phyloP scores from a whole-genome alignment of 345 rosid genomes.

The Gossypium arboreum region DNA sequence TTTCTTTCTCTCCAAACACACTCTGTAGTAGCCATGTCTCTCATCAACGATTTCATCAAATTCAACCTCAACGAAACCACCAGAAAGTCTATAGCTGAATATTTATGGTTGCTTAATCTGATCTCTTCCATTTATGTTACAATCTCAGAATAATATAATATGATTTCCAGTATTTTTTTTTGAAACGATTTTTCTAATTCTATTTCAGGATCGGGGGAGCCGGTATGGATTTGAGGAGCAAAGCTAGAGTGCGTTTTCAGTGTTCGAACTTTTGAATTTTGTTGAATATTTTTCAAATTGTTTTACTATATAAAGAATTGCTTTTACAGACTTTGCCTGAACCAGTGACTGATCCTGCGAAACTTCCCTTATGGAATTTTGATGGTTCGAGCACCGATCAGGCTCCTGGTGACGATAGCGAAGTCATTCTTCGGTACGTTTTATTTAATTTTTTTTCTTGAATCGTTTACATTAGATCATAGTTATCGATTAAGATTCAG shows the following conservation, averaged over 20 bases:
- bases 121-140: neutral
- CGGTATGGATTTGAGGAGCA: conserved; percentile 69
- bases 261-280: neutral
- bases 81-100: conserved; percentile 70
- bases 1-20: neutral
- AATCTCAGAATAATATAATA: neutral
- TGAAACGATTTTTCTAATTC: neutral
- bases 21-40: conserved; percentile 34
- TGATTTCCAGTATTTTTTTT: neutral
- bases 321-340: conserved; percentile 49
- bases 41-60: conserved; percentile 57
- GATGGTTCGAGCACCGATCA: conserved; percentile 82
- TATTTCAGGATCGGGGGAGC: conserved; percentile 70
- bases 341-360: conserved; percentile 51
- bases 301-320: neutral
- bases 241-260: conserved; percentile 46
- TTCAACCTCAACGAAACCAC: conserved; percentile 54
- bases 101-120: conserved; percentile 47
- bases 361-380: conserved; percentile 76
- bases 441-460: neutral
- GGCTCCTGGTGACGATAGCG: conserved; percentile 74
- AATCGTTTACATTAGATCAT: neutral
- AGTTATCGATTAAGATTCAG: too few relatives aligned
- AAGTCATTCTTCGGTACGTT: conserved; percentile 70
- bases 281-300: too few relatives aligned